phyloP scores from a whole-genome alignment of 2,329 filamentous ascomycete genomes.

The Graphiopsis chlorocephala region DNA sequence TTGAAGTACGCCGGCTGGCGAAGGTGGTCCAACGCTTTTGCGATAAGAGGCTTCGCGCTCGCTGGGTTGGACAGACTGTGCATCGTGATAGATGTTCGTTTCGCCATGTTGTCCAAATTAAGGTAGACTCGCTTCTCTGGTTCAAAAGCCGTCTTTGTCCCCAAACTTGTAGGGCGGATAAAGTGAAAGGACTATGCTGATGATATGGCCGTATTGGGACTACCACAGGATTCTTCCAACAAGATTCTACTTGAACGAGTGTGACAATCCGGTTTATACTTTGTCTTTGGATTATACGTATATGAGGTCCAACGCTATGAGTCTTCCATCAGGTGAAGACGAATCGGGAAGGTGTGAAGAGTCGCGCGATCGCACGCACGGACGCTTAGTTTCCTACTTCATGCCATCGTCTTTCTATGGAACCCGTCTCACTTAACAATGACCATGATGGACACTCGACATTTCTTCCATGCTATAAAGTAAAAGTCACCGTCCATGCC shows the following conservation, averaged over 20 bases:
- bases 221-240: too few species aligned
- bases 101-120: not conserved
- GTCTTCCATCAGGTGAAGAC: not conserved
- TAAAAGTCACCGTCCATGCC: not conserved
- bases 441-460: not conserved
- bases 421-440: not conserved
- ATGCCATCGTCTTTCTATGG: not conserved
- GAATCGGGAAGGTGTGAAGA: slow-evolving; percentile 6
- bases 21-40: not conserved
- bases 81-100: not conserved
- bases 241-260: not conserved
- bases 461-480: not conserved
- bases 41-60: not conserved
- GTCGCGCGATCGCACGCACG: not conserved
- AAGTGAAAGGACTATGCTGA: too few species aligned
- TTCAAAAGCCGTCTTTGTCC: not conserved
- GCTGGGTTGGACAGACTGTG: not conserved
- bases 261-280: not conserved
- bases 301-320: not conserved
- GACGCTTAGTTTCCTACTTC: not conserved
- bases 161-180: not conserved
- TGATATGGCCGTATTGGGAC: too few species aligned
- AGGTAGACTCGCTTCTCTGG: not conserved
- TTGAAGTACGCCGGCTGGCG: slow-evolving; percentile 6
- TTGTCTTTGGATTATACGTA: not conserved